Conservation (phyloP, 768 basidiomycete species). For the Naganishia friedmannii region DNA sequence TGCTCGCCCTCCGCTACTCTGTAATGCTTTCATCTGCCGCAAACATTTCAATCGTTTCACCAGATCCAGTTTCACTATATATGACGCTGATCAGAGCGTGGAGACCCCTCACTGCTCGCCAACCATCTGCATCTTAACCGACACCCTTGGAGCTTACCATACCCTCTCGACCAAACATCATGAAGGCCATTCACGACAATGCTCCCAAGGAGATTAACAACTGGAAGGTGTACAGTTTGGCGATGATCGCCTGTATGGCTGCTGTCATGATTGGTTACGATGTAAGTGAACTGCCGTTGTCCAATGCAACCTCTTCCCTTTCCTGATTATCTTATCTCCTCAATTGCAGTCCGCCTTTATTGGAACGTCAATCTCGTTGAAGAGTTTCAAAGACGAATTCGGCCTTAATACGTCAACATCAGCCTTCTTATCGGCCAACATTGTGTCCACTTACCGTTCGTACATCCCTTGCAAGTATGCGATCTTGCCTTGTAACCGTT, state of each 20-base stretch:
- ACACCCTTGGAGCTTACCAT: background rate
- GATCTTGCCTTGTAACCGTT: background rate
- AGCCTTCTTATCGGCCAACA: slow-evolving; percentile 53
- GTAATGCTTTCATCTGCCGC: background rate
- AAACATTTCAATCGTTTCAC: background rate
- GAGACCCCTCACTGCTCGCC: background rate
- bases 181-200: slow-evolving; percentile 7
- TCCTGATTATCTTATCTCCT: no score
- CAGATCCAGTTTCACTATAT: background rate
- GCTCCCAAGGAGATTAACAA: slow-evolving; percentile 49
- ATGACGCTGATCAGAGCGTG: background rate
- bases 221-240: slow-evolving; percentile 53
- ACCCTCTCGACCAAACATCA: background rate
- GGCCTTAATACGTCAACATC: slow-evolving; percentile 42
- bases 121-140: background rate
- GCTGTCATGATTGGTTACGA: slow-evolving; percentile 53
- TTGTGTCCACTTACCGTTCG: slow-evolving; percentile 57
- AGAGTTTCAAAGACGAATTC: slow-evolving; percentile 57
- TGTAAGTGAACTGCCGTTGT: slow-evolving; percentile 33
- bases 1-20: background rate
- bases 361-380: slow-evolving; percentile 54
- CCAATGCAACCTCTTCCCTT: slow-evolving; percentile 44
- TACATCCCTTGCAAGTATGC: background rate
- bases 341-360: slow-evolving; percentile 54
- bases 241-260: slow-evolving; percentile 53